Base-by-base conservation (phyloP, 768 basidiomycete genomes). In the Lactarius pseudohatsudake region DNA sequence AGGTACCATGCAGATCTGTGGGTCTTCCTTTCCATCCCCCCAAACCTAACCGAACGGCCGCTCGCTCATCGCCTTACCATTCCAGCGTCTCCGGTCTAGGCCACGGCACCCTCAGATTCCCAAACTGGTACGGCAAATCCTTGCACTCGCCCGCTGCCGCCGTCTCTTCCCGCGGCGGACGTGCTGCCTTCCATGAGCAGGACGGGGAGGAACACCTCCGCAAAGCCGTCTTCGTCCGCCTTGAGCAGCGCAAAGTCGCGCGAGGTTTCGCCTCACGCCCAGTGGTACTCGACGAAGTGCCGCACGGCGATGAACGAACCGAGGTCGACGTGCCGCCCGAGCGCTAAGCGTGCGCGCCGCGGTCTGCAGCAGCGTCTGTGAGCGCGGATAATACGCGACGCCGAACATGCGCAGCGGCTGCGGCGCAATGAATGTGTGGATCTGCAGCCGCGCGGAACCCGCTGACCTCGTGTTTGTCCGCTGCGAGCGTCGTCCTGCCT, bases 161-260 rank as follows among this genome's bases (percentile, higher is more conserved):
- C 38, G 13, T 11, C 11, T n/a, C 47, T 43, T 43, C 43, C 43
- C 18, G 43, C 9, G 4, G 11, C 11, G 11, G 47, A 22, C 3
- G 22, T 22, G 47, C 47, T 9, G 34, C 34, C 22, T n/a, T 50
- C n/a, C 61, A 20, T 38, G 28, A 55, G 53, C 38, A 54, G 34
- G 0, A 26, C 53, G 18, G 54, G 61, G 2, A 62, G 26, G 18
- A 56, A 62, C 26, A 55, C 36, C 26, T 62, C 54, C 40, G 54
- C 61, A 43, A 62, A 62, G 20, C 61, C 61, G 20, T 62, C 61
- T 15, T 56, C 53, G 38, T 62, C 61, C 28, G 61, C 54, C 50
- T 41, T 40, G 38, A 28, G 38, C 20, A 30, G 54, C 36, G 22
- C 53, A 38, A 54, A 62, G 34, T 62, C 28, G 4, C 54, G 38